Base-by-base conservation (phyloP, 306 rosid genomes). In the Begonia masoniana region DNA sequence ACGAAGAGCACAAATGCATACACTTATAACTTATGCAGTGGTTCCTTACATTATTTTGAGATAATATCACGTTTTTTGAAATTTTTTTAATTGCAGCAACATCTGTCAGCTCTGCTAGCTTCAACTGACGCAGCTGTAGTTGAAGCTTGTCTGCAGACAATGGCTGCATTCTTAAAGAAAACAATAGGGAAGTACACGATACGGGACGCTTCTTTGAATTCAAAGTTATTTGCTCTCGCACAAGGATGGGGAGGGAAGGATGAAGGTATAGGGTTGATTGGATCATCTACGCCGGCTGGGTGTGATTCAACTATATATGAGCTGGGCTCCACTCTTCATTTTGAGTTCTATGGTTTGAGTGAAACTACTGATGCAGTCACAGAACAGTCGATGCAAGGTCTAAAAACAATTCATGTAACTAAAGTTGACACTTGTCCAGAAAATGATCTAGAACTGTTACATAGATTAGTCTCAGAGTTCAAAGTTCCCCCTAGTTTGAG, bases 191-290 rank as follows among this genome's bases (percentile, higher is more conserved):
- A 86, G 63, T 81, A 81, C 77, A 64, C 93, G 36, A 83, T 83
- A 45, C 77, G 93, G 73, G 93, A 83, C 61, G 59, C 83, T 68
- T 70, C 93, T 54, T 71, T 92, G 65, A 92, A 79, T 80, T 77
- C 94, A 68, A 86, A 86, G 74, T 56, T 92, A 71, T 84, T 68
- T 61, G 74, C 95, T 54, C 93, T 92, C 72, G 99, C 96, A 52
- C 99, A 81, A 76, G 99, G 96, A 64, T 87, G 96, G 99, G 99
- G 99, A 56, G 96, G 95, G 59, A 92, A 92, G 73, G 99, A 92
- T 72, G 99, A 92, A 72, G 99, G 99, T 42, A 94, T 92, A 58
- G 99, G 99, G 72, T 70, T 92, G 69, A 68, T 83, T 80, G 79
- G 95, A 61, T 81, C 93, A 56, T 86, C 87, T 24, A 64, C 67